A percentile compares a stretch with the other conserved stretches of the same genome.
Conservation (phyloP, 2,329 filamentous ascomycete species). For the Fusarium sp. region DNA sequence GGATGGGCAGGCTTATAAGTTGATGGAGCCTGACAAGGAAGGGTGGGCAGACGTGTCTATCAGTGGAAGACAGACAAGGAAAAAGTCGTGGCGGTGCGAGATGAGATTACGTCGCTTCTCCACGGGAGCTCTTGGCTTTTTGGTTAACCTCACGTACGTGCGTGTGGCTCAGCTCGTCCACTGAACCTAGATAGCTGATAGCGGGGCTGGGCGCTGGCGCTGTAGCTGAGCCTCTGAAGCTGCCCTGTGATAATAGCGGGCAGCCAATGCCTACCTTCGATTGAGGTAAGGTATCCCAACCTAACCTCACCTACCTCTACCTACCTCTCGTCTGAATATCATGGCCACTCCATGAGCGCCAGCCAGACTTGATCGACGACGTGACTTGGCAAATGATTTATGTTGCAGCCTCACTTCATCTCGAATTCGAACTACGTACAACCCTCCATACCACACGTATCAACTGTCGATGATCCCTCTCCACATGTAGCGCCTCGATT, state of each 20-base stretch:
- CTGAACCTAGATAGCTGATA: constrained; percentile 20
- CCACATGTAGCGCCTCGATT: constrained; percentile 50
- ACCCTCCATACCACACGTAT: constrained; percentile 11
- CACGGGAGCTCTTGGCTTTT: constrained; percentile 38
- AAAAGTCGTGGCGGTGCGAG: constrained; percentile 42
- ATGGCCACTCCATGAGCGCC: constrained; percentile 37
- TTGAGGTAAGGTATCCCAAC: constrained; percentile 15
- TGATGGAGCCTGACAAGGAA: constrained; percentile 29
- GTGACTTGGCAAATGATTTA: constrained; percentile 18
- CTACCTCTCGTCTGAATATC: constrained; percentile 10
- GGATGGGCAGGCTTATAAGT: constrained; percentile 41
- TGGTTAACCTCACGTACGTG: constrained; percentile 16
- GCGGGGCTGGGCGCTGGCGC: constrained; percentile 23
- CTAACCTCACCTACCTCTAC: not conserved
- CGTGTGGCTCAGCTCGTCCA: constrained; percentile 41
- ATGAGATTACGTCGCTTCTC: constrained; percentile 45
- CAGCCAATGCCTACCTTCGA: constrained; percentile 2
- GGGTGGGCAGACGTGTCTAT: constrained; percentile 39
- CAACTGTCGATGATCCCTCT: constrained; percentile 23
- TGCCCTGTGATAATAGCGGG: constrained; percentile 8
- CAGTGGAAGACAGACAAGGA: constrained; percentile 29
- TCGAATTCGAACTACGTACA: not conserved
- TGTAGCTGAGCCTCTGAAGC: constrained; percentile 33
- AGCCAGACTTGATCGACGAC: constrained; percentile 28
- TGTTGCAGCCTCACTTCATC: constrained; percentile 1